Base-by-base conservation (phyloP, 2,329 filamentous ascomycete species). In the Colletotrichum simmondsii region DNA sequence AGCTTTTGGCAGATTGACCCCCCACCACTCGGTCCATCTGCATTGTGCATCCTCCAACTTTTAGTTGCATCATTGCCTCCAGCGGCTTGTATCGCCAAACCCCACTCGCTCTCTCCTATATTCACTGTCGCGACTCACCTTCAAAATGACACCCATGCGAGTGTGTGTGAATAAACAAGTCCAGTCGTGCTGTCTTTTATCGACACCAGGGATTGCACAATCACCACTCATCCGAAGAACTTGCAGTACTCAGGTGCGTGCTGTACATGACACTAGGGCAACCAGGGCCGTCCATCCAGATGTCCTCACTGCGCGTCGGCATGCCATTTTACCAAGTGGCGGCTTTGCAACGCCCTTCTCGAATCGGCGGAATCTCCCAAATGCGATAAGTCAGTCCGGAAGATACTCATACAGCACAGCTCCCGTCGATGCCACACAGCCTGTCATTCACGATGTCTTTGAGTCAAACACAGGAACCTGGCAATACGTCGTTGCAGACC, bases 401-500 rank as follows among this genome's bases (percentile, higher is more conserved):
- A 57, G 24, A 11, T n/a, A 3, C 11, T 26, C 22, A 22, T 57
- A 16, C 16, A 52, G 65, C 10, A 68, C 24, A 22, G 10, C 52
- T 7, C 12, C 8, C 5, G 2, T 11, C 8, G 57, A 11, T n/a
- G n/a, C 5, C 22, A 24, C 3, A 14, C 57, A 85, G 62, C 83
- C 85, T 8, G 77, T 73, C 4, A 76, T 86, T 12, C 83, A 86
- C 69, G 60, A 79, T 6, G 56, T 85, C 2, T 86, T 85, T 58
- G 84, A 85, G 62, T 73, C 78, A 1, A 65, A 16, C 10, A 75
- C 90, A 0, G 83, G 83, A 11, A 90, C 89, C 12, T 92, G 87
- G 87, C 90, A 92, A 77, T 91, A 91, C 73, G 75, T 92, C 0
- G 86, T 92, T 1, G 87, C 85, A 0, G 90, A 92, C 72, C 85